phyloP scores from a whole-genome alignment of 345 rosid species.

The Firmiana major region DNA sequence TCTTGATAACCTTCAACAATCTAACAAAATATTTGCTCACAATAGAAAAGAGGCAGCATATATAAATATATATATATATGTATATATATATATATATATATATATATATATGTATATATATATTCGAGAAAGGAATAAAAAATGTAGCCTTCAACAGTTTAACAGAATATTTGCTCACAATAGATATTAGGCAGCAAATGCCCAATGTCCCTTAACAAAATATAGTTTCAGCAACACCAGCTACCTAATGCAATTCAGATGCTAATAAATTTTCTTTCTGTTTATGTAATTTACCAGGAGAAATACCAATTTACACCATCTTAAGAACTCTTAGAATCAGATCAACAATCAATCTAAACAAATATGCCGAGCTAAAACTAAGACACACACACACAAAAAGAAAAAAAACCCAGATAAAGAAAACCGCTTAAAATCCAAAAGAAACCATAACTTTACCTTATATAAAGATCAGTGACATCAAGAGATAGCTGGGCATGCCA shows the following conservation, averaged over 20 bases:
- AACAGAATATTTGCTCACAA: not conserved
- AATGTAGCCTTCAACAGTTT: not conserved
- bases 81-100: too few relatives aligned
- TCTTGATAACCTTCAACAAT: not conserved
- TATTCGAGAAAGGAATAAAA: too few relatives aligned
- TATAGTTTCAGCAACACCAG: not conserved
- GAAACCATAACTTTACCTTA: constrained; percentile 44
- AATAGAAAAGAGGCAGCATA: not conserved
- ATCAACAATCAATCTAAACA: not conserved
- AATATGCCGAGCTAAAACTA: not conserved
- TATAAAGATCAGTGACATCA: constrained; percentile 78
- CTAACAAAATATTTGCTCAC: not conserved
- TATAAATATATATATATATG: too few relatives aligned
- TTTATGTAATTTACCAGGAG: not conserved
- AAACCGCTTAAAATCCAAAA: not conserved
- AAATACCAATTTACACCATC: not conserved
- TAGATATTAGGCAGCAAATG: too few relatives aligned
- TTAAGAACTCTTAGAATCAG: not conserved
- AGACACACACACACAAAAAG: not conserved
- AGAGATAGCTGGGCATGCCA: constrained; percentile 91
- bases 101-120: too few relatives aligned
- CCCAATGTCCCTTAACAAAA: not conserved
- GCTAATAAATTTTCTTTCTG: not conserved
- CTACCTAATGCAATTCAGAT: not conserved
- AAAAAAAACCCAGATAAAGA: not conserved